Evolutionary conservation across 139 green algal species (phyloP).

Genomic region (Diplosphaera chodatii): DNA sequence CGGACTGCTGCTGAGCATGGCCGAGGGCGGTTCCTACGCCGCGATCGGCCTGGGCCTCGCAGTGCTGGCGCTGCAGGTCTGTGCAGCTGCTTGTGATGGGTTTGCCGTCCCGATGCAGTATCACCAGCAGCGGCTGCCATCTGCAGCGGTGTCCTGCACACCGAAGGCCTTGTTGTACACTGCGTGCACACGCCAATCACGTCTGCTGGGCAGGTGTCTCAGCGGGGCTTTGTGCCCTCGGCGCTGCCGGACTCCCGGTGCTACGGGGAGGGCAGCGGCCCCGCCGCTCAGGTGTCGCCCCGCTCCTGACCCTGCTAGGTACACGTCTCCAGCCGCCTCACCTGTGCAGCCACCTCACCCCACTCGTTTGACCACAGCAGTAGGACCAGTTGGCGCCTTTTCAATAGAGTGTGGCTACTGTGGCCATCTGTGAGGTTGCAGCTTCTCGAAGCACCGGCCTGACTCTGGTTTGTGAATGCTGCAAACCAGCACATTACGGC

Average conservation of each 20-base stretch:
- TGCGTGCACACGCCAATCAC: no score
- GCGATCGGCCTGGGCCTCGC: slow-evolving; percentile 11
- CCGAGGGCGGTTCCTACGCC: slow-evolving; percentile 22
- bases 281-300: not conserved
- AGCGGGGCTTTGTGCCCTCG: slow-evolving; percentile 35
- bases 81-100: slow-evolving; percentile 2
- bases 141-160: not conserved
- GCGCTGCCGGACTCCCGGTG: slow-evolving; percentile 35
- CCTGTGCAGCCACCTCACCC: no score
- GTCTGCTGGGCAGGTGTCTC: slow-evolving; percentile 12
- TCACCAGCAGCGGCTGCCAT: not conserved
- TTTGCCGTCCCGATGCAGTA: not conserved
- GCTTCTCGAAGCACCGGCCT: no score
- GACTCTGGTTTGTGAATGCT: no score
- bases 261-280: slow-evolving; percentile 19
- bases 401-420: no score
- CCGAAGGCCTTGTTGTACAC: not conserved
- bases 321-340: not conserved
- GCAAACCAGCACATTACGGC: no score
- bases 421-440: no score
- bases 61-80: slow-evolving; percentile 31
- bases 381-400: no score
- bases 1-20: slow-evolving; percentile 15
- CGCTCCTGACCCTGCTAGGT: not conserved
- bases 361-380: no score